Percentiles rank a stretch among this genome's conserved stretches.
phyloP scores from a whole-genome alignment of 164 flowering plant genomes.

The Umbilicus rupestris region DNA sequence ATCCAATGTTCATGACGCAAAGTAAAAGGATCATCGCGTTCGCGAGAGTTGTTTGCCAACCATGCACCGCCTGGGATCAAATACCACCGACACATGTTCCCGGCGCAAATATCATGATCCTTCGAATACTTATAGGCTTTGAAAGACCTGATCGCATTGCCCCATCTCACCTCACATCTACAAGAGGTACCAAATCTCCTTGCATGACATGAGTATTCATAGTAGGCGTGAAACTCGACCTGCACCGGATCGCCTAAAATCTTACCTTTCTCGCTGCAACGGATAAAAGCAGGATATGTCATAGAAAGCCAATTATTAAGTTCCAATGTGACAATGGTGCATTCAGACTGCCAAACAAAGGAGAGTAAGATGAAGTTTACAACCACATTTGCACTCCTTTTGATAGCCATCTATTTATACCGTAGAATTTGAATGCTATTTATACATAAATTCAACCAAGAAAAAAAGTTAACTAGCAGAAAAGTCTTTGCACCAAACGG shows the following conservation, averaged over 20 bases:
- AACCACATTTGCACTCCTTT: neutral
- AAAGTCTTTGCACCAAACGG: too few species aligned
- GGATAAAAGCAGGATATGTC: neutral
- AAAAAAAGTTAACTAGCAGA: too few species aligned
- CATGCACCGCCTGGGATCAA: neutral
- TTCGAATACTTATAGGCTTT: too few species aligned
- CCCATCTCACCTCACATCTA: too few species aligned
- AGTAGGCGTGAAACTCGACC: neutral
- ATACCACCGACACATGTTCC: neutral
- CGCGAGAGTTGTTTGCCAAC: too few species aligned
- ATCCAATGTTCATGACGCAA: neutral
- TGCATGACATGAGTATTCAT: neutral
- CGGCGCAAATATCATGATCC: neutral
- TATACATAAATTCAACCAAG: too few species aligned
- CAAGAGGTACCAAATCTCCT: too few species aligned
- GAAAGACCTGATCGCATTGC: too few species aligned
- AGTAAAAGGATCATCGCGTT: neutral
- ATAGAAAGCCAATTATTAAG: neutral
- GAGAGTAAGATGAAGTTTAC: neutral
- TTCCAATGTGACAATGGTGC: neutral
- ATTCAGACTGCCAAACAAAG: neutral
- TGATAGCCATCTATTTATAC: neutral
- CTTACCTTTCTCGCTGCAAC: neutral
- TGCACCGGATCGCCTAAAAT: neutral
- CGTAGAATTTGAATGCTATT: too few species aligned